These are phyloP conservation scores for Candida fluviatilis DNA, from an alignment of 805 yeast species.

Conservation along the genomic window DNA sequence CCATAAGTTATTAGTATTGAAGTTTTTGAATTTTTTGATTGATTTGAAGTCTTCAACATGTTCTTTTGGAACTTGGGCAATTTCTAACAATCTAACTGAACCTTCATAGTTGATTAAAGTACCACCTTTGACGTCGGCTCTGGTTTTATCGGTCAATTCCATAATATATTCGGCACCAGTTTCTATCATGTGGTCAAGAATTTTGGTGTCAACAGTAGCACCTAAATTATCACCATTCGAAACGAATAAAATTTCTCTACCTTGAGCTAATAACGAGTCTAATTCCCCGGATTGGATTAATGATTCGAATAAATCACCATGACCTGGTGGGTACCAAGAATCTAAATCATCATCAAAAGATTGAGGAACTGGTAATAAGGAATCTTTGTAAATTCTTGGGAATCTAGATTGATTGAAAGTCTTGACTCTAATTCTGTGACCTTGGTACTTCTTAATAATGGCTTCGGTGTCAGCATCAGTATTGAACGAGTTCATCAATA, in stretches of 20 bases:
- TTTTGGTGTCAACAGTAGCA: slow-evolving; percentile 92
- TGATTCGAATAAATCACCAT: slow-evolving; percentile 94
- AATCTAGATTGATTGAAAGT: slow-evolving; percentile 97
- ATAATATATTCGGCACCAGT: slow-evolving; percentile 90
- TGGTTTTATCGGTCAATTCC: slow-evolving; percentile 98
- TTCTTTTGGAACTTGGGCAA: slow-evolving; percentile 98
- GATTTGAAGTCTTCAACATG: slow-evolving; percentile 97
- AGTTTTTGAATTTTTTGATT: slow-evolving; percentile 95
- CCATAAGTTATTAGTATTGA: slow-evolving; percentile 98
- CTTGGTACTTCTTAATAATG: slow-evolving; percentile 93
- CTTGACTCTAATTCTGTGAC: slow-evolving; percentile 90
- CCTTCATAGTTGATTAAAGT: slow-evolving; percentile 96
- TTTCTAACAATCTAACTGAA: slow-evolving; percentile 87
- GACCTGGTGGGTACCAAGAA: slow-evolving; percentile 99
- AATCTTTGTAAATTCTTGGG: slow-evolving; percentile 94
- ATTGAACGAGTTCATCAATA: slow-evolving; percentile 98
- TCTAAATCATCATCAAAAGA: slow-evolving; percentile 67
- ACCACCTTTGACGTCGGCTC: slow-evolving; percentile 99
- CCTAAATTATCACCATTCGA: slow-evolving; percentile 98
- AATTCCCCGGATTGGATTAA: slow-evolving; percentile 87
- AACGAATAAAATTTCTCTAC: slow-evolving; percentile 91
- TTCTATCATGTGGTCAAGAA: slow-evolving; percentile 88
- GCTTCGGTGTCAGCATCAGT: slow-evolving; percentile 94
- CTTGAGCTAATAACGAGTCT: slow-evolving; percentile 83
- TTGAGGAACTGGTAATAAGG: slow-evolving; percentile 92